These are phyloP conservation scores for Clonostachys byssicola DNA, from an alignment of 2,329 filamentous ascomycete species.

Conservation along the genomic window DNA sequence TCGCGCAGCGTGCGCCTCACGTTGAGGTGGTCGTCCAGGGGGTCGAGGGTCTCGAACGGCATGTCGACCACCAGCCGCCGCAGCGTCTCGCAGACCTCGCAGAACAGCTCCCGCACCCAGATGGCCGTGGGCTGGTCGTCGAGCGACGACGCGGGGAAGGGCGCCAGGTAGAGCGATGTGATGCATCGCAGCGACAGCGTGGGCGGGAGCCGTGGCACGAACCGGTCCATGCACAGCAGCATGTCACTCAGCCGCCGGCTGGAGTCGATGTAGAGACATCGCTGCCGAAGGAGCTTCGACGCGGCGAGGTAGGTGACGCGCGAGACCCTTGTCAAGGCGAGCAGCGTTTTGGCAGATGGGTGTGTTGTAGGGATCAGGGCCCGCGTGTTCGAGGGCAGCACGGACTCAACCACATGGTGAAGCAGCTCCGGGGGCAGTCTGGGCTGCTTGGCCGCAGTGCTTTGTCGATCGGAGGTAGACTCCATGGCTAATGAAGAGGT, in stretches of 20 bases:
- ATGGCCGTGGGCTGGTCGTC: constrained; percentile 32
- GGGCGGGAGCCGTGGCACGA: constrained; percentile 19
- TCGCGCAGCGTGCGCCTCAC: constrained; percentile 33
- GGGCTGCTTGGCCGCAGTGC: background rate
- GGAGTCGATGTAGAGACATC: constrained; percentile 39
- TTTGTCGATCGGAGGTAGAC: background rate
- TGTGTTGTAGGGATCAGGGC: constrained; percentile 29
- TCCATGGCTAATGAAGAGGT: no score
- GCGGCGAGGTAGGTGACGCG: constrained; percentile 33
- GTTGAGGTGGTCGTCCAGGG: constrained; percentile 32
- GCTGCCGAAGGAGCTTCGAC: constrained; percentile 32
- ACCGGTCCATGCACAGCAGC: constrained; percentile 23
- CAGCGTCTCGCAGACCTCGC: constrained; percentile 30
- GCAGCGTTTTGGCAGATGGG: constrained; percentile 33
- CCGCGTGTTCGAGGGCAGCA: constrained; percentile 21
- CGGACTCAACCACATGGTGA: constrained; percentile 24
- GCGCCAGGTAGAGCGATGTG: constrained; percentile 33
- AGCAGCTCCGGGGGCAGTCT: constrained; percentile 26
- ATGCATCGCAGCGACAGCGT: constrained; percentile 22
- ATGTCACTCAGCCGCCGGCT: constrained; percentile 23
- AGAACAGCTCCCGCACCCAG: constrained; percentile 36
- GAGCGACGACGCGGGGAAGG: constrained; percentile 22
- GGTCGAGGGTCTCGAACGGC: constrained; percentile 36
- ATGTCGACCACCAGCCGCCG: constrained; percentile 41
- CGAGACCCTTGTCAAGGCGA: constrained; percentile 37